Conservation (phyloP, 257 asterid species). For the Nemophila menziesii region DNA sequence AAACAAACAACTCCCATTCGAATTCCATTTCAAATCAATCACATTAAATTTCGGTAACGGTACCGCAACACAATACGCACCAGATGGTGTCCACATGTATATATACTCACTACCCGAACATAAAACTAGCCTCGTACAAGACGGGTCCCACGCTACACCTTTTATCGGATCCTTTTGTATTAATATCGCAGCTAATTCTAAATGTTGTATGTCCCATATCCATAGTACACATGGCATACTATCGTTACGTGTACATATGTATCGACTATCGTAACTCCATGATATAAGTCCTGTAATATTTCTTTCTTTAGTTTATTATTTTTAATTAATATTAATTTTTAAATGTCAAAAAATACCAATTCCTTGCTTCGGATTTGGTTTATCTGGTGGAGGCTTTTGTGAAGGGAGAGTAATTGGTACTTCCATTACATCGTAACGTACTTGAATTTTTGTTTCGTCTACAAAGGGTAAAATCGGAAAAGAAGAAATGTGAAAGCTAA, state of each 20-base stretch:
- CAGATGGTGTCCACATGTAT: constrained; percentile 98
- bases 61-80: constrained; percentile 73
- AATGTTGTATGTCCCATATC: constrained; percentile 88
- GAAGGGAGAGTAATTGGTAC: constrained; percentile 73
- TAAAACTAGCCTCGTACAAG: constrained; percentile 61
- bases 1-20: constrained; percentile 75
- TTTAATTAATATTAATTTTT: too few relatives aligned
- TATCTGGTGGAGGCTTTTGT: constrained; percentile 85
- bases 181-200: constrained; percentile 83
- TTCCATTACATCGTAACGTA: constrained; percentile 77
- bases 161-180: constrained; percentile 88
- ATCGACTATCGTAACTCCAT: constrained; percentile 89
- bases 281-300: constrained; percentile 62
- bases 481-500: too few relatives aligned
- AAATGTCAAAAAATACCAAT: constrained; percentile 31
- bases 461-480: too few relatives aligned
- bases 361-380: constrained; percentile 97
- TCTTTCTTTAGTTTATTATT: background rate
- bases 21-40: constrained; percentile 79
- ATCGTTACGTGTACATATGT: constrained; percentile 83
- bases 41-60: constrained; percentile 61
- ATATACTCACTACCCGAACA: constrained; percentile 74
- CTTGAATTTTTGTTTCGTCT: constrained; percentile 57
- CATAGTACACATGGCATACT: constrained; percentile 93
- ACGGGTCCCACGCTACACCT: constrained; percentile 89